These are phyloP conservation scores for Pseudopediastrum boryanum DNA, from an alignment of 139 green algal genomes.

Conservation along the genomic window DNA sequence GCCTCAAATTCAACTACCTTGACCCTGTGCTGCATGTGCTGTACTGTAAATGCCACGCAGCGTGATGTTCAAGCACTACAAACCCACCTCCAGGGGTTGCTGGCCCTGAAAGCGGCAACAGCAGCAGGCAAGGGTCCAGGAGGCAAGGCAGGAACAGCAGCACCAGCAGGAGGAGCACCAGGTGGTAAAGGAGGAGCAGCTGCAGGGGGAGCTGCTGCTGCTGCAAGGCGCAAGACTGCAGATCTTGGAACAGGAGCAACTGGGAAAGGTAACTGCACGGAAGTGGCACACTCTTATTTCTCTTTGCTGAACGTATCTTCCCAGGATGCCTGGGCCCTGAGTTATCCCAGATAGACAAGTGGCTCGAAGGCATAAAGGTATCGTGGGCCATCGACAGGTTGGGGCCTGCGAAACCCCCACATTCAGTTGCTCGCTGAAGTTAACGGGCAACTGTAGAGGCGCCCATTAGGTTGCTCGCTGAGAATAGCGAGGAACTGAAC, in stretches of 20 bases:
- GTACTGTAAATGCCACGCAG: no score
- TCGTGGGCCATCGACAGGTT: no score
- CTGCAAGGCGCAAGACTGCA: conserved; percentile 16
- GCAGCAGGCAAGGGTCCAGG: conserved; percentile 15
- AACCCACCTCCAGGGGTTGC: conserved; percentile 23
- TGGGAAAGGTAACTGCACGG: background rate
- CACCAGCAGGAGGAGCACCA: conserved; percentile 28
- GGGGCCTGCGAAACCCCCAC: no score
- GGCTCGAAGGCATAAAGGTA: no score
- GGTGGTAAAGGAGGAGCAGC: background rate
- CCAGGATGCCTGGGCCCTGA: no score
- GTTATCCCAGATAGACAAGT: no score
- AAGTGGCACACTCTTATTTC: background rate
- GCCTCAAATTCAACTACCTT: no score
- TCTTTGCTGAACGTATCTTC: background rate
- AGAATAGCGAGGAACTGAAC: no score
- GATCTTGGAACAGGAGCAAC: background rate
- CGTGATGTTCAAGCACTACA: conserved; percentile 55
- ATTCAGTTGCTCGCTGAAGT: no score
- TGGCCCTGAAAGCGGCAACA: background rate
- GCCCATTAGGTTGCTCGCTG: no score
- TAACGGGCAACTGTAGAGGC: no score
- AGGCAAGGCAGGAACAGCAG: background rate
- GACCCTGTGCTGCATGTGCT: no score
- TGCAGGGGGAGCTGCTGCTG: conserved; percentile 14